Conservation (phyloP, 1,139 yeast genomes). For the Suhomyces choctaworum region DNA sequence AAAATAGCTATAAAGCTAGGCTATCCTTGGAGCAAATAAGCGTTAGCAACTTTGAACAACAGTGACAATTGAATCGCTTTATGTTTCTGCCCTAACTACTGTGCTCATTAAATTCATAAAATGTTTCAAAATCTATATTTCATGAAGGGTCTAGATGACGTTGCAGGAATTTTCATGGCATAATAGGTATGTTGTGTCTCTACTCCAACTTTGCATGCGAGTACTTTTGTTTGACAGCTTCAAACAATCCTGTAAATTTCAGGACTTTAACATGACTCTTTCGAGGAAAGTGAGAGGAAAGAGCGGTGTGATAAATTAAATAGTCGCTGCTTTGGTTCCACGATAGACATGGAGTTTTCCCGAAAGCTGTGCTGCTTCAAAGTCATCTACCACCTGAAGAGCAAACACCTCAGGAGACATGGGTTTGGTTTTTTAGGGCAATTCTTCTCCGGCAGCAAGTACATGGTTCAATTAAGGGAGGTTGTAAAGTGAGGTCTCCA, state of each 20-base stretch:
- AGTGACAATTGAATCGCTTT: too few species aligned
- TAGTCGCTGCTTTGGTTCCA: constrained; percentile 49
- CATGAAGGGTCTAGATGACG: too few species aligned
- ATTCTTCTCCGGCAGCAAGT: constrained; percentile 53
- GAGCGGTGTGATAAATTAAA: constrained; percentile 50
- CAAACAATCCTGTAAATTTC: too few species aligned
- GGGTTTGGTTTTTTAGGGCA: constrained; percentile 64
- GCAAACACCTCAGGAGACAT: constrained; percentile 62
- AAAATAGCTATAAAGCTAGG: too few species aligned
- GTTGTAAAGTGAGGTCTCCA: constrained; percentile 54
- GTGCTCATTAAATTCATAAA: too few species aligned
- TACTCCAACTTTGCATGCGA: too few species aligned
- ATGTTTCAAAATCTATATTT: too few species aligned
- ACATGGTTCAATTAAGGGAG: constrained; percentile 52
- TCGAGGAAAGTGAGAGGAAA: constrained; percentile 36
- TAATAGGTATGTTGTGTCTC: too few species aligned
- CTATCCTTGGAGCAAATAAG: too few species aligned
- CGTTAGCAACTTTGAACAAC: too few species aligned
- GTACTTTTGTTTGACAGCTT: constrained; percentile 24
- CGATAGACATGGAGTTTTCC: constrained; percentile 49
- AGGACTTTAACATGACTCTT: constrained; percentile 50
- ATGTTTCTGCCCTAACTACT: too few species aligned
- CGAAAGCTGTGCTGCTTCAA: constrained; percentile 44
- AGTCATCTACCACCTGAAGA: constrained; percentile 50
- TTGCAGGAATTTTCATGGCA: too few species aligned